A percentile compares a stretch with the other conserved stretches of the same genome.
These are phyloP conservation scores for Debaryomyces subglobosus DNA, from an alignment of 1,139 yeast genomes.

Conservation along the genomic window DNA sequence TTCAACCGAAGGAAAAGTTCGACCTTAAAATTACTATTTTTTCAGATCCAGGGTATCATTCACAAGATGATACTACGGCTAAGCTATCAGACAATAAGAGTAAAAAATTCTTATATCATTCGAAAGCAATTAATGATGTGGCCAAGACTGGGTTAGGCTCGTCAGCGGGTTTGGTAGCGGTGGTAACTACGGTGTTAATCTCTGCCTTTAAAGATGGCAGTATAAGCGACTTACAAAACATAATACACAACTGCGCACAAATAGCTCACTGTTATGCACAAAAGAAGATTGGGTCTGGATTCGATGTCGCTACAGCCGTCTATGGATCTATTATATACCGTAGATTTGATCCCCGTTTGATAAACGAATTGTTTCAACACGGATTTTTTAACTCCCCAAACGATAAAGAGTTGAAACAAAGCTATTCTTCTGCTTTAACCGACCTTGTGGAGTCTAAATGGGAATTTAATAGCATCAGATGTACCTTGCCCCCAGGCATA, in stretches of 20 bases:
- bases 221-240: conserved; percentile 24
- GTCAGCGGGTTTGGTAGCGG: conserved; percentile 91
- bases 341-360: conserved; percentile 63
- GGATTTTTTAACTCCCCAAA: conserved; percentile 4
- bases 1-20: conserved; percentile 31
- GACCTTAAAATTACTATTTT: conserved; percentile 60
- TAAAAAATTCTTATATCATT: conserved; percentile 62
- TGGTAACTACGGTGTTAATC: conserved; percentile 70
- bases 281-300: conserved; percentile 93
- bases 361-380: conserved; percentile 43
- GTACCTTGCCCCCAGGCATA: conserved; percentile 68
- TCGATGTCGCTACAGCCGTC: conserved; percentile 94
- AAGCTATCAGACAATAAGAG: conserved; percentile 35
- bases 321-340: conserved; percentile 85
- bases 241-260: conserved; percentile 83
- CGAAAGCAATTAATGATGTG: conserved; percentile 62
- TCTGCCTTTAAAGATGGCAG: conserved; percentile 41
- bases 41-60: conserved; percentile 90
- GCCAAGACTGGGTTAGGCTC: conserved; percentile 96
- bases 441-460: conserved; percentile 55
- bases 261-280: conserved; percentile 93
- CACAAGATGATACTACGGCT: conserved; percentile 54
- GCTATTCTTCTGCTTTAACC: conserved; percentile 26
- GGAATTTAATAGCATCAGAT: conserved; percentile 56
- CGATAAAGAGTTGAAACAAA: conserved; percentile 19